Percentiles rank a stretch among this genome's conserved stretches.
These are phyloP conservation scores for Yarrowia porcina DNA, from an alignment of 805 yeast species.

Conservation along the genomic window DNA sequence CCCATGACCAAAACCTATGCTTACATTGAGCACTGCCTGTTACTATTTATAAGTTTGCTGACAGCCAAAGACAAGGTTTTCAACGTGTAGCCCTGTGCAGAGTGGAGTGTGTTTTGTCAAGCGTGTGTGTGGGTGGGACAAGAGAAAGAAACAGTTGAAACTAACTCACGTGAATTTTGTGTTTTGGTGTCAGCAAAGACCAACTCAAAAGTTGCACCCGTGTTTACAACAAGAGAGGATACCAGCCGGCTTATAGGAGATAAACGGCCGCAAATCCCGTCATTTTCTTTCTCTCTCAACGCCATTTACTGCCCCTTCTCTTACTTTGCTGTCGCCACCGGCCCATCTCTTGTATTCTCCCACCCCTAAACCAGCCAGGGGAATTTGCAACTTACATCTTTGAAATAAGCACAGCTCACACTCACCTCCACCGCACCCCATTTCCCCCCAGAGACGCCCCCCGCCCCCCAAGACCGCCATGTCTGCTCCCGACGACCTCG, in stretches of 20 bases:
- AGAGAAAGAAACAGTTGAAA: not conserved
- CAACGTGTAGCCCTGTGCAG: constrained; percentile 4
- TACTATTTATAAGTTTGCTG: constrained; percentile 1
- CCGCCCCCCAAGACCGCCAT: not conserved
- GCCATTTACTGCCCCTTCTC: too few species aligned
- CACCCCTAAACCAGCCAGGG: not conserved
- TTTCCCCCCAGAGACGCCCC: not conserved
- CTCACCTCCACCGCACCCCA: constrained; percentile 8
- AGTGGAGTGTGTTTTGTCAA: too few species aligned
- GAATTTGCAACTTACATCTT: not conserved
- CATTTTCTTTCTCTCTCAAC: too few species aligned
- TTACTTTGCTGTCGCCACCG: too few species aligned
- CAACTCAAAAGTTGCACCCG: not conserved
- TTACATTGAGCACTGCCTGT: not conserved
- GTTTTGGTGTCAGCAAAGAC: constrained; percentile 18
- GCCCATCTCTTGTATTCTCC: too few species aligned
- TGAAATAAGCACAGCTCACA: constrained; percentile 6
- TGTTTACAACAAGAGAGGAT: not conserved
- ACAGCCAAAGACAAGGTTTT: not conserved
- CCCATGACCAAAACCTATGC: too few species aligned
- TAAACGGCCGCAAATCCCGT: too few species aligned
- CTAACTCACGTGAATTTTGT: constrained; percentile 22
- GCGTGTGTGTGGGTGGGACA: not conserved
- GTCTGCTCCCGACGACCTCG: constrained; percentile 25
- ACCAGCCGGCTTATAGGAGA: too few species aligned